Evolutionary conservation across 192 early-diverging fungal genomes (phyloP).

Genomic region (Coemansia sp.): DNA sequence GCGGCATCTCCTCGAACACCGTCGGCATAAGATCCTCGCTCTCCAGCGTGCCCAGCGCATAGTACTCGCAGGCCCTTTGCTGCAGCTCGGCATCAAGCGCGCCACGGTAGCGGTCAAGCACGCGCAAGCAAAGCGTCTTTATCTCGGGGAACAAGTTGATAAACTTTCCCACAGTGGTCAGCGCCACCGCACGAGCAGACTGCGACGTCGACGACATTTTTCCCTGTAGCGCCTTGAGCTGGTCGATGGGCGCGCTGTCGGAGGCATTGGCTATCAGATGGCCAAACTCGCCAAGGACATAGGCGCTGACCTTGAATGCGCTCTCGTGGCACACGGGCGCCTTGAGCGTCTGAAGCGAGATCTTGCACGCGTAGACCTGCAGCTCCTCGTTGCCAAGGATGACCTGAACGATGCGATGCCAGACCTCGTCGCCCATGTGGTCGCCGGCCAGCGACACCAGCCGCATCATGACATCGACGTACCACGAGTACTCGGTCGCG

Average conservation of each 20-base stretch:
- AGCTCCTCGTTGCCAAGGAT: conserved; percentile 93
- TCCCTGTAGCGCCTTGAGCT: conserved; percentile 91
- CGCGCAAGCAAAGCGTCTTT: conserved; percentile 76
- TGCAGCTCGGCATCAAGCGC: conserved; percentile 95
- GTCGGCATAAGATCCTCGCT: conserved; percentile 85
- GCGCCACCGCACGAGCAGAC: conserved; percentile 74
- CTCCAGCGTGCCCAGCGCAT: conserved; percentile 77
- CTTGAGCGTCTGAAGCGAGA: conserved; percentile 74
- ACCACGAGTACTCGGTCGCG: conserved; percentile 97
- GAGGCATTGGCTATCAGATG: conserved; percentile 88
- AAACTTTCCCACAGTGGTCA: conserved; percentile 95
- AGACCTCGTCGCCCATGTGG: conserved; percentile 94
- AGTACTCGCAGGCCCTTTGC: conserved; percentile 96
- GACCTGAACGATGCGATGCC: conserved; percentile 97
- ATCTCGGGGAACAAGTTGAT: conserved; percentile 98
- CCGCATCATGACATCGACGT: conserved; percentile 96
- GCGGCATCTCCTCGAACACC: conserved; percentile 98
- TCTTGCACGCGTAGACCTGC: conserved; percentile 90
- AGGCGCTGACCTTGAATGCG: conserved; percentile 91
- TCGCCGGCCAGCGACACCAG: conserved; percentile 94
- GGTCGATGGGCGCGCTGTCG: conserved; percentile 85
- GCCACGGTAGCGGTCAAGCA: conserved; percentile 83
- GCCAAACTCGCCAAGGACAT: conserved; percentile 97
- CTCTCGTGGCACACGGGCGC: conserved; percentile 94
- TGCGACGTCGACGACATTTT: conserved; percentile 81